These are phyloP conservation scores for Aureobasidium sp. DNA, from an alignment of 2,329 filamentous ascomycete genomes.

Conservation along the genomic window DNA sequence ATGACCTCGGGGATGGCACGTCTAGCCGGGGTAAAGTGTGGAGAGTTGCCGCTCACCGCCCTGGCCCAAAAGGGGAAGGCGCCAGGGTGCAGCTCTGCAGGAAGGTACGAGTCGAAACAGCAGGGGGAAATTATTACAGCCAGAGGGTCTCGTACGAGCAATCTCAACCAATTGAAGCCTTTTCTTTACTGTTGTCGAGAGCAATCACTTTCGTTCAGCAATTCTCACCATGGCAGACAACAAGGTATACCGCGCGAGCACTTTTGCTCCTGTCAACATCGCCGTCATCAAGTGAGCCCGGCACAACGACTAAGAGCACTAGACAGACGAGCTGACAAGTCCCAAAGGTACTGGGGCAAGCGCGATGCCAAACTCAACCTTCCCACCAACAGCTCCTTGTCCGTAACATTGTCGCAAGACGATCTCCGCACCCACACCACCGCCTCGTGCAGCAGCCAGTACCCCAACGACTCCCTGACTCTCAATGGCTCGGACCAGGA, in stretches of 20 bases:
- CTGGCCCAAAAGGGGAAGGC: background rate
- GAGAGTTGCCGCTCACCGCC: constrained; percentile 11
- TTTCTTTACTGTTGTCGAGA: background rate
- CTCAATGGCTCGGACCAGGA: constrained; percentile 81
- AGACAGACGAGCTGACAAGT: constrained; percentile 7
- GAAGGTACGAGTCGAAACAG: background rate
- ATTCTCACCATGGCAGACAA: constrained; percentile 32
- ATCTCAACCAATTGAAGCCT: constrained; percentile 4
- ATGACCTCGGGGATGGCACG: constrained; percentile 2
- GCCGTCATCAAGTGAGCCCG: constrained; percentile 80
- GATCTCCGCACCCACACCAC: constrained; percentile 95
- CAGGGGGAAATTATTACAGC: constrained; percentile 14
- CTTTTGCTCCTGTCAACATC: constrained; percentile 95
- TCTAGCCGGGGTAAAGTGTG: constrained; percentile 7
- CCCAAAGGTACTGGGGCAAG: constrained; percentile 82
- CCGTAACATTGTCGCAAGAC: constrained; percentile 88
- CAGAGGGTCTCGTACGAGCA: constrained; percentile 4
- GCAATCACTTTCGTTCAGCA: background rate
- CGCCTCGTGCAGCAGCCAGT: constrained; percentile 75
- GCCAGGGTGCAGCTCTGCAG: background rate
- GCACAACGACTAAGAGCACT: background rate
- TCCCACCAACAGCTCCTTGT: constrained; percentile 95
- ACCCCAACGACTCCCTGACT: constrained; percentile 63
- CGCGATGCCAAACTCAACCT: constrained; percentile 89
- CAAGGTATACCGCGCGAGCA: constrained; percentile 79